phyloP scores from a whole-genome alignment of 345 rosid genomes.

The Moringa oleifera region DNA sequence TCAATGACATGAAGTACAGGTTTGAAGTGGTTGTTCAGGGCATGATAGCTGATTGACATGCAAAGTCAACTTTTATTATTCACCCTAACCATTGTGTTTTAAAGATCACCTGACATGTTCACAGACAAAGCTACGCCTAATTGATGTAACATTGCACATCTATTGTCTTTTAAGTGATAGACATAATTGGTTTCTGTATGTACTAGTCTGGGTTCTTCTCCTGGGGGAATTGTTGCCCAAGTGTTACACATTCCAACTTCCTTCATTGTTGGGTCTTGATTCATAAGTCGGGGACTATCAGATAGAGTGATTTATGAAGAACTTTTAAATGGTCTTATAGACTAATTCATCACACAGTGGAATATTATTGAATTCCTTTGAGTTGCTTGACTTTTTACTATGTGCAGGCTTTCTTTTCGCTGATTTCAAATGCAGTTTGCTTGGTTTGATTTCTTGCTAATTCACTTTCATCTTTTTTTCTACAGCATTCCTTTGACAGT shows the following conservation, averaged over 20 bases:
- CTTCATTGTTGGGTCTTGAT: background rate
- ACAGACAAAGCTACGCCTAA: too few relatives aligned
- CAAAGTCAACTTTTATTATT: background rate
- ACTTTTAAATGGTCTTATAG: too few relatives aligned
- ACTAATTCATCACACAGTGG: background rate
- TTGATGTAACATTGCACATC: background rate
- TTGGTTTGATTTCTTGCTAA: background rate
- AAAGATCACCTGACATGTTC: background rate
- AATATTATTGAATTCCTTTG: too few relatives aligned
- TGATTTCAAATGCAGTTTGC: background rate
- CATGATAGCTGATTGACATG: background rate
- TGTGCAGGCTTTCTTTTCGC: conserved; percentile 2
- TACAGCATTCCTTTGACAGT: conserved; percentile 49
- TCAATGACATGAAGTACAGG: background rate
- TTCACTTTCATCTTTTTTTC: too few relatives aligned
- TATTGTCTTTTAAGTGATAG: background rate
- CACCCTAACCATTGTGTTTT: background rate
- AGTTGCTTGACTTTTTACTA: background rate
- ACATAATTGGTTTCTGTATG: background rate
- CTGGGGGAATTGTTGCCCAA: background rate
- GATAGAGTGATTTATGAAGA: background rate
- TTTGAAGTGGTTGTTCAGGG: background rate
- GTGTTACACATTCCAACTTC: background rate
- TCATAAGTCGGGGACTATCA: background rate
- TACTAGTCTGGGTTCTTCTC: background rate